phyloP scores from a whole-genome alignment of 192 early-diverging fungal genomes.

The Coemansia sp. region DNA sequence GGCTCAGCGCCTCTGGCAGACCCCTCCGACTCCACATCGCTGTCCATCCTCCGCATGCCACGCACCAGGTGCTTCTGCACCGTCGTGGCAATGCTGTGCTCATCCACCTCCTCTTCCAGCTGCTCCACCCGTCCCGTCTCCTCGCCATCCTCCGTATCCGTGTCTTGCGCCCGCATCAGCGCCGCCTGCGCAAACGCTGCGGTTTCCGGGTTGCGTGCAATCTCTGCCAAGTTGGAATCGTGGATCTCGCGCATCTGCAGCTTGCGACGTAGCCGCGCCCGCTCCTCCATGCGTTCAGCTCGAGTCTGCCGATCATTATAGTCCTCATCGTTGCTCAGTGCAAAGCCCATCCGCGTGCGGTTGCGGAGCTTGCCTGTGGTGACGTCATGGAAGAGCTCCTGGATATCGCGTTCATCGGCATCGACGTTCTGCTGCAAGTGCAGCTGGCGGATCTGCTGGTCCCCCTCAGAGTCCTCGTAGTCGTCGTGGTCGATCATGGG shows the following conservation, averaged over 20 bases:
- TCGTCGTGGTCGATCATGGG: slow-evolving; percentile 46
- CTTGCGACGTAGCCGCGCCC: slow-evolving; percentile 15
- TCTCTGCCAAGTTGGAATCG: slow-evolving; percentile 36
- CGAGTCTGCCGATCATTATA: slow-evolving; percentile 45
- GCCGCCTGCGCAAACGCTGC: slow-evolving; percentile 54
- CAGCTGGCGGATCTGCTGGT: slow-evolving; percentile 36
- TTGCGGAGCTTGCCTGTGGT: slow-evolving; percentile 21
- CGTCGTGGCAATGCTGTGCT: slow-evolving; percentile 11
- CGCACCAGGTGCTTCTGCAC: slow-evolving; percentile 28
- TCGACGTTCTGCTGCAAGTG: slow-evolving; percentile 40
- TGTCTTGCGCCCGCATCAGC: slow-evolving; percentile 32
- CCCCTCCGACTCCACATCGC: slow-evolving; percentile 25
- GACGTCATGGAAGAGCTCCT: slow-evolving; percentile 39
- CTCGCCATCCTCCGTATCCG: slow-evolving; percentile 19
- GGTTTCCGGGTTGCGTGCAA: slow-evolving; percentile 52
- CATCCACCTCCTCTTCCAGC: slow-evolving; percentile 39
- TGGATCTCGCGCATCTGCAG: slow-evolving; percentile 39
- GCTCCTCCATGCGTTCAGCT: slow-evolving; percentile 48
- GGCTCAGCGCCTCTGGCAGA: background rate
- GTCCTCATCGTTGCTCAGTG: slow-evolving; percentile 36
- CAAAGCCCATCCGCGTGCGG: slow-evolving; percentile 12
- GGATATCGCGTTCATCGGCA: slow-evolving; percentile 38
- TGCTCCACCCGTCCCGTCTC: slow-evolving; percentile 15
- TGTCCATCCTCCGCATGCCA: slow-evolving; percentile 13
- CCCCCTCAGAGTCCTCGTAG: slow-evolving; percentile 16